phyloP scores from a whole-genome alignment of 2,329 filamentous ascomycete species.

The Apiospora hydei region DNA sequence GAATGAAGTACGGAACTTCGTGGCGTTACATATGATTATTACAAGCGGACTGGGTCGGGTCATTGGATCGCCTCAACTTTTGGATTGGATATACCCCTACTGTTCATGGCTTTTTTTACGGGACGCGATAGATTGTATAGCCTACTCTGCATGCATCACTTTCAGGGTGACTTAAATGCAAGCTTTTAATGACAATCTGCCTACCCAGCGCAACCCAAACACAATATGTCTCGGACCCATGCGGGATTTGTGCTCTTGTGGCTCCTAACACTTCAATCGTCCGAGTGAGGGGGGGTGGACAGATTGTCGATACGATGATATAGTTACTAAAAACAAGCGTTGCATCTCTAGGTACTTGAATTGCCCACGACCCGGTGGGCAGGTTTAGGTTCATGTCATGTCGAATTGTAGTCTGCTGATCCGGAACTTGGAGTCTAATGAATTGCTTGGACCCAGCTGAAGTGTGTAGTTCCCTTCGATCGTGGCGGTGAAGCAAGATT shows the following conservation, averaged over 20 bases:
- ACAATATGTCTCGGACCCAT: not conserved
- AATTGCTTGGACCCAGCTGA: not conserved
- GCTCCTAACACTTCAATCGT: not conserved
- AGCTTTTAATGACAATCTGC: constrained; percentile 4
- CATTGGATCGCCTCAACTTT: not conserved
- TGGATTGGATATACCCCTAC: constrained; percentile 24
- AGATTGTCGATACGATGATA: not conserved
- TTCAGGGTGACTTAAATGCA: not conserved
- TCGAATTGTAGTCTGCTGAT: not conserved
- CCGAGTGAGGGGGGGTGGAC: not conserved
- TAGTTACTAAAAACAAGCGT: not conserved
- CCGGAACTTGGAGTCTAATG: not conserved
- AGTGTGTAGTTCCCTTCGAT: not conserved
- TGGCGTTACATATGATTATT: constrained; percentile 15
- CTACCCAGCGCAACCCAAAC: constrained; percentile 11
- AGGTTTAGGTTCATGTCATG: constrained; percentile 17
- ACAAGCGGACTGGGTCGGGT: constrained; percentile 17
- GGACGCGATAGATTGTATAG: not conserved
- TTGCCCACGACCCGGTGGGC: not conserved
- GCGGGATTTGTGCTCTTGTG: not conserved
- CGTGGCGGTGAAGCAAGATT: not conserved
- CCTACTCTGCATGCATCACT: not conserved
- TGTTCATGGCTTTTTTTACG: constrained; percentile 18
- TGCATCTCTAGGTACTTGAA: not conserved
- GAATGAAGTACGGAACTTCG: constrained; percentile 14